Conservation (phyloP, 2,329 filamentous ascomycete genomes). For the Fusarium robinianum region DNA sequence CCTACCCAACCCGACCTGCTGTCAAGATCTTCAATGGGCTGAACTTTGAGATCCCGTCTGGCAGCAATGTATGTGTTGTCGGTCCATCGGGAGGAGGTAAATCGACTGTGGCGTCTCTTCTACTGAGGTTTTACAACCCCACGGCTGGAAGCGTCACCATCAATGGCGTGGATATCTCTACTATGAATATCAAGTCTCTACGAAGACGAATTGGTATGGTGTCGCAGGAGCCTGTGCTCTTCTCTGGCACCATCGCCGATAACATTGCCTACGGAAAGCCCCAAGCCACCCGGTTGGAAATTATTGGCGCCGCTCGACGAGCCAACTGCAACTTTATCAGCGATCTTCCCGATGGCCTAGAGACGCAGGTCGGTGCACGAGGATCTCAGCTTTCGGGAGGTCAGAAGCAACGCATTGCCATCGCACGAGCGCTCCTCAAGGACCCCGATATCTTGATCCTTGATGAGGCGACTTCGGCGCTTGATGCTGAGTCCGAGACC, state of each 20-base stretch:
- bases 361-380: conserved; percentile 89
- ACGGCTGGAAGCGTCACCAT: conserved; percentile 78
- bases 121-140: conserved; percentile 90
- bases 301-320: conserved; percentile 82
- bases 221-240: conserved; percentile 91
- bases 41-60: conserved; percentile 88
- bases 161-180: conserved; percentile 79
- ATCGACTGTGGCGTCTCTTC: conserved; percentile 88
- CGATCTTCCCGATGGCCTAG: conserved; percentile 93
- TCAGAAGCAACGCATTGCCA: conserved; percentile 97
- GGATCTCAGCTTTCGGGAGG: conserved; percentile 94
- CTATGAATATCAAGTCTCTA: conserved; percentile 91
- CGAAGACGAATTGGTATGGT: conserved; percentile 93
- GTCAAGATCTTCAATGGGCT: conserved; percentile 89
- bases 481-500: conserved; percentile 96
- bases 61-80: conserved; percentile 94
- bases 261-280: conserved; percentile 93
- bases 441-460: conserved; percentile 96
- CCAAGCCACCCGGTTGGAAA: conserved; percentile 74
- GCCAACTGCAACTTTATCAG: conserved; percentile 97
- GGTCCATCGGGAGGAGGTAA: conserved; percentile 96
- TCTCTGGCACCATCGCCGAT: conserved; percentile 82
- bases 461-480: conserved; percentile 92
- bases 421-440: conserved; percentile 91
- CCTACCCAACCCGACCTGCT: conserved; percentile 91